Base-by-base conservation (phyloP, 2,329 filamentous ascomycete genomes). In the Didymella exigua region DNA sequence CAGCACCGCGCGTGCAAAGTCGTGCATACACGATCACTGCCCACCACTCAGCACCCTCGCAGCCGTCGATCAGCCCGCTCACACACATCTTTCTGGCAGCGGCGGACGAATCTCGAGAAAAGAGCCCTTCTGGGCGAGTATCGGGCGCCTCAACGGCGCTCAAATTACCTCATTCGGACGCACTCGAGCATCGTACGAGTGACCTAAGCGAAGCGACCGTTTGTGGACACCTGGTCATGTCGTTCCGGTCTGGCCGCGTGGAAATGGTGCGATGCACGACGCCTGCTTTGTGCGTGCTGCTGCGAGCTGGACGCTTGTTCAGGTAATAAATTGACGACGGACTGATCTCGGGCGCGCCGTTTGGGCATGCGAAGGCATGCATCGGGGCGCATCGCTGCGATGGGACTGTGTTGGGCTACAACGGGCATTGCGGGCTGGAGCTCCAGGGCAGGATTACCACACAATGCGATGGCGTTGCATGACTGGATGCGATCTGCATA, bases 131-230 rank as follows among this genome's bases (percentile, higher is more conserved):
- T 49, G 46, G 52, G 46, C 52, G 52, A 55, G 38, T 50, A 24
- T 37, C 26, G 45, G 11, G 33, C 3, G 9, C 16, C 2, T 18
- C 33, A n/a, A 19, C 18, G 7, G 38, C 52, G 52, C 52, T 40
- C 46, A 16, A 10, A 3, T 49, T 55, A 13, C 45, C 46, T 23
- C 27, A 49, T 41, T 46, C 5, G 27, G 24, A 2, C 16, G 13
- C 6, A 16, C n/a, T 9, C n/a, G 19, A 16, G 33, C 13, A n/a
- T 49, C 41, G 46, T 40, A 49, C 46, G 34, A 49, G 45, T 21
- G 23, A 23, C 26, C n/a, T 34, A 21, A 21, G 26, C 46, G 33
- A 54, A 49, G 46, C 47, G 52, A 46, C 52, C 52, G 52, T 55
- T 55, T 46, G 52, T 50, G 36, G 52, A 46, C 34, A 47, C 46